Base-by-base conservation (phyloP, 768 basidiomycete species). In the Boletus sp. region DNA sequence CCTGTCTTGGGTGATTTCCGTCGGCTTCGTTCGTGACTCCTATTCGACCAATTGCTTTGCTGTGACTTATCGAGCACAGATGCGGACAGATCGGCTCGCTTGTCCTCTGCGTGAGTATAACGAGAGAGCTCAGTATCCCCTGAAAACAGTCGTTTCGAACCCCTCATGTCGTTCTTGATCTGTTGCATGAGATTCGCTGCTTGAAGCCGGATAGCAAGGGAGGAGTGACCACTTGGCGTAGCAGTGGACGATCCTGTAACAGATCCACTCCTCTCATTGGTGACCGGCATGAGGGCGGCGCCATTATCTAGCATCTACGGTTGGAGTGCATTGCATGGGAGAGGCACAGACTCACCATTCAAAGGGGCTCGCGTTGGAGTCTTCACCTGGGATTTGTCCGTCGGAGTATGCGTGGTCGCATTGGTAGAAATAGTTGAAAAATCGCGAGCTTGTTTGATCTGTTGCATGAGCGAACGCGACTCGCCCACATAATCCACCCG, bases 121-220 rank as follows among this genome's bases (percentile, higher is more conserved):
- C 75, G 78, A 17, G 83, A 83, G 47, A 75, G 57, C 15, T 86
- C 85, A 0, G 84, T 85, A 17, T 88, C 86, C 6, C 78, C 79
- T 2, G 88, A 87, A 66, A 89, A 87, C 2, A 90, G 64, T 12
- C 88, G 85, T 69, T 90, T 90, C 50, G 82, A 80, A 5, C 84
- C 81, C 50, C 61, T 66, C 80, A 92, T 84, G 63, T 91, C 90
- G 55, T 78, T 81, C 71, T 87, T 88, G 61, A 94, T 92, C 61
- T 92, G 89, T 28, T 87, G 88, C 89, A 95, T 93, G 46, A 95
- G 72, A 28, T 78, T 84, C 9, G 84, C 89, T 12, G 90, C 93
- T 62, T 91, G 85, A 62, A 84, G 78, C 41, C 92, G 83, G 68
- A 90, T 90, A 9, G 80, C 81, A 20, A 84, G 76, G 8, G 89